Evolutionary conservation across 2,329 filamentous ascomycete genomes (phyloP), one percentile per base, ranked within the genome.

Genomic region (Xylariaceae sp.): DNA sequence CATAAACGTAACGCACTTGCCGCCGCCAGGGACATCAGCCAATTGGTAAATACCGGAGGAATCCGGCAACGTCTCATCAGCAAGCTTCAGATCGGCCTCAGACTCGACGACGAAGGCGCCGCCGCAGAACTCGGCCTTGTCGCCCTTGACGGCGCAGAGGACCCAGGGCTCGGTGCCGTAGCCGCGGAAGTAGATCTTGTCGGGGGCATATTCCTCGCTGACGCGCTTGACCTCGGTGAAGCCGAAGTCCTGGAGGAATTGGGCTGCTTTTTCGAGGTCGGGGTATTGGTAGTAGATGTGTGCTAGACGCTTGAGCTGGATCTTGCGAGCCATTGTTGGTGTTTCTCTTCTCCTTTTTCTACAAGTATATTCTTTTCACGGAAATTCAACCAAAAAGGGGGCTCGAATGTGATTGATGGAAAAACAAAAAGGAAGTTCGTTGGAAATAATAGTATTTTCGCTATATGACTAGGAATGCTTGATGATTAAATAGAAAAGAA

Each of bases 161-260:
- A 85, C 74, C 68, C 83, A 86, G 10, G 83, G 82, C 64, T 87
- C 83, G 5, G 72, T 73, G 11, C 85, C 83, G 67, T 86, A 87
- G 15, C 85, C 85, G 47, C 82, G 79, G 70, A 80, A 86, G 74
- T 82, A 88, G 37, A 82, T 80, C 58, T 73, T 77, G 51, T 78
- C 73, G 34, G 74, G 76, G 2, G 61, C 39, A 8, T 18, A 23
- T 15, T 23, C 13, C 3, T 11, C 30, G 45, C 37, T 59, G 10
- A 70, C 64, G 55, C 68, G 70, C 60, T 74, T 73, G 8, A 70
- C 68, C 64, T 77, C 73, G 45, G 67, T 69, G 68, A 81, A 78
- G 61, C 79, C 79, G 63, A 82, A 82, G 70, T 81, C 78, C 3
- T 72, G 62, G n/a, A 78, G 68, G 67, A 81, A 82, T 34, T 71